Base-by-base conservation (phyloP, 2,329 filamentous ascomycete genomes). In the Akanthomyces dipterigenus region DNA sequence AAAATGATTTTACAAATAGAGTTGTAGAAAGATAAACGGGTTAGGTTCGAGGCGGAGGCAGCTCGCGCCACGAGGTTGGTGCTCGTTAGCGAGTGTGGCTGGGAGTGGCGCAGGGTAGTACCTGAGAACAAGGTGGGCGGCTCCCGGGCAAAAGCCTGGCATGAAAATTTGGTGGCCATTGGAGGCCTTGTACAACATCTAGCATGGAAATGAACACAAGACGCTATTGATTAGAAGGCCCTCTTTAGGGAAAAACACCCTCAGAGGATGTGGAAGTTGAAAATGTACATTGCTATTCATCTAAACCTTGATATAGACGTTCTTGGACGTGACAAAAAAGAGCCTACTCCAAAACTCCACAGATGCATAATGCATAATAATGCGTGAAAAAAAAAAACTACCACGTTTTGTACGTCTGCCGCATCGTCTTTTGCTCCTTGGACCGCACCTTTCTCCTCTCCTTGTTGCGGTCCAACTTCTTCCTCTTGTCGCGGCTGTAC, bases 381-480 rank as follows among this genome's bases (percentile, higher is more conserved):
- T 9, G 31, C 11, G 11, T 9, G 11, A 34, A 48, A n/a, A 50
- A 16, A 9, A 38, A 51, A 46, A 57, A 51, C 54, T 68, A 75
- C 71, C 72, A 74, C 46, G 71, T 67, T 70, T 80, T 91, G 77
- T 86, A 92, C 8, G 88, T 88, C 69, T 88, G 83, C 72, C 92
- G 85, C 75, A 81, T 80, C 55, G 85, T 85, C 73, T 89, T 86
- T 70, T 89, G 86, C 76, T 91, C 88, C 66, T 80, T 77, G 0
- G 89, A 88, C 73, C 85, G 90, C 73, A 88, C 89, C 82, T 91
- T 96, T 72, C 88, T 86, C 74, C 87, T 86, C 68, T 88, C 88
- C 77, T 88, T 92, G 80, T 95, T 95, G 78, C 88, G 86, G 71
- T 95, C 91, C 64, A 89, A 82, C 79, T 88, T 92, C 78, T 88